A percentile compares a stretch with the other conserved stretches of the same genome.
Conservation (phyloP, 768 basidiomycete species). For the Boletus reticulatus region DNA sequence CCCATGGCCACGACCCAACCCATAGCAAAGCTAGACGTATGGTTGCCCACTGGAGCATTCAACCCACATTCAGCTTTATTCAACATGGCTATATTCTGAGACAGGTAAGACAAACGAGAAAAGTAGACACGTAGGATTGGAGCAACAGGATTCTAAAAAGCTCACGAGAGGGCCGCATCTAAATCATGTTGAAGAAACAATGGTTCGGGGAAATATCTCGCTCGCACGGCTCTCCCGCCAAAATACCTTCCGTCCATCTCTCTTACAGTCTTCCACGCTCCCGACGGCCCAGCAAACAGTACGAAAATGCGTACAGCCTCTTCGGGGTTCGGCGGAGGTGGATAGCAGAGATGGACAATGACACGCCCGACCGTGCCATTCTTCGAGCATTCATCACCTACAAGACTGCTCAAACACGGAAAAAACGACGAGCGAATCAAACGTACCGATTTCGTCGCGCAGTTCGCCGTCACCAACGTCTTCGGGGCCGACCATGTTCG, state of each 20-base stretch:
- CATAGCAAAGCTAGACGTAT: no score
- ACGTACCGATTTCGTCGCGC: constrained; percentile 82
- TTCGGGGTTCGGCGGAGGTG: constrained; percentile 60
- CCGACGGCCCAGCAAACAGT: constrained; percentile 84
- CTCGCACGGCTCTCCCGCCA: constrained; percentile 79
- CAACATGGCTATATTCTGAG: background rate
- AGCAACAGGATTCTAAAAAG: background rate
- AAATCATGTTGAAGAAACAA: constrained; percentile 50
- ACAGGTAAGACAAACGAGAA: background rate
- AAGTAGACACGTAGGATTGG: background rate
- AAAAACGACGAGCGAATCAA: background rate
- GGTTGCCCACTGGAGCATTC: background rate
- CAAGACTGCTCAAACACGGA: background rate
- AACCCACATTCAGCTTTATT: background rate
- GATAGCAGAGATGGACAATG: constrained; percentile 73
- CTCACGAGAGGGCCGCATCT: constrained; percentile 37
- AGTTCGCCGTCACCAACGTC: constrained; percentile 85
- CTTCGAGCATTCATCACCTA: constrained; percentile 90
- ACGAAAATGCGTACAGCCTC: constrained; percentile 93
- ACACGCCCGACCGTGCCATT: constrained; percentile 92
- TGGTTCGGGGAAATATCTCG: constrained; percentile 74
- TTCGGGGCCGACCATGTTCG: constrained; percentile 84
- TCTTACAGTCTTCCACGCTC: constrained; percentile 94
- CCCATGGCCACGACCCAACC: no score
- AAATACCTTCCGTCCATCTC: constrained; percentile 94